Evolutionary conservation across 768 basidiomycete species (phyloP).

Genomic region (Austroboletus eburneus): DNA sequence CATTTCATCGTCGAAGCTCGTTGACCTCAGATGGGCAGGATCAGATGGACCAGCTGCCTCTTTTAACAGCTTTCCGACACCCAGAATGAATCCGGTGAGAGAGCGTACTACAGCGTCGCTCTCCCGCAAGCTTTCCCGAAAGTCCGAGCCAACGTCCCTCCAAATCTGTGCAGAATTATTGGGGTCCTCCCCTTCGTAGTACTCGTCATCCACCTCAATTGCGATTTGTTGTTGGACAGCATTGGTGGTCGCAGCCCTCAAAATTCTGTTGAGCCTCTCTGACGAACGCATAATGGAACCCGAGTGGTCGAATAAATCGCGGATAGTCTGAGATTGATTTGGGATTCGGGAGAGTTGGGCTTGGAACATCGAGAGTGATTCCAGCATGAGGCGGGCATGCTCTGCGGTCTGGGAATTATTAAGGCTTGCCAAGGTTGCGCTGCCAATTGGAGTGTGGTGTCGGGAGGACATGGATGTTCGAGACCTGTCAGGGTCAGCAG

Average conservation of each 20-base stretch:
- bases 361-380: slow-evolving; percentile 69
- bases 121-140: slow-evolving; percentile 62
- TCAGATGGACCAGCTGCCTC: slow-evolving; percentile 41
- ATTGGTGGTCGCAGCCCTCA: slow-evolving; percentile 50
- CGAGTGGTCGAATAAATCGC: slow-evolving; percentile 59
- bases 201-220: slow-evolving; percentile 60
- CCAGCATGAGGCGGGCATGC: slow-evolving; percentile 67
- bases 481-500: slow-evolving; percentile 12
- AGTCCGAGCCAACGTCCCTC: slow-evolving; percentile 66
- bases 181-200: slow-evolving; percentile 17
- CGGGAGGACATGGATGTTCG: slow-evolving; percentile 9
- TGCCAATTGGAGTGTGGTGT: slow-evolving; percentile 17
- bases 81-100: slow-evolving; percentile 72
- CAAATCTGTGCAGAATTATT: slow-evolving; percentile 55
- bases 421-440: slow-evolving; percentile 8
- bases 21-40: slow-evolving; percentile 42
- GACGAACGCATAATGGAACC: slow-evolving; percentile 60
- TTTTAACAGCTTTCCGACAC: slow-evolving; percentile 63
- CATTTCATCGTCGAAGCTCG: slow-evolving; percentile 53
- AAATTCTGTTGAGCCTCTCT: slow-evolving; percentile 60
- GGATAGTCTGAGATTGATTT: slow-evolving; percentile 38
- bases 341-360: slow-evolving; percentile 56
- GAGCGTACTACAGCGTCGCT: slow-evolving; percentile 78
- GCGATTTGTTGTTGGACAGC: slow-evolving; percentile 74
- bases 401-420: slow-evolving; percentile 38